These are phyloP conservation scores for Saturnispora ahearnii DNA, from an alignment of 805 yeast genomes.

Conservation along the genomic window DNA sequence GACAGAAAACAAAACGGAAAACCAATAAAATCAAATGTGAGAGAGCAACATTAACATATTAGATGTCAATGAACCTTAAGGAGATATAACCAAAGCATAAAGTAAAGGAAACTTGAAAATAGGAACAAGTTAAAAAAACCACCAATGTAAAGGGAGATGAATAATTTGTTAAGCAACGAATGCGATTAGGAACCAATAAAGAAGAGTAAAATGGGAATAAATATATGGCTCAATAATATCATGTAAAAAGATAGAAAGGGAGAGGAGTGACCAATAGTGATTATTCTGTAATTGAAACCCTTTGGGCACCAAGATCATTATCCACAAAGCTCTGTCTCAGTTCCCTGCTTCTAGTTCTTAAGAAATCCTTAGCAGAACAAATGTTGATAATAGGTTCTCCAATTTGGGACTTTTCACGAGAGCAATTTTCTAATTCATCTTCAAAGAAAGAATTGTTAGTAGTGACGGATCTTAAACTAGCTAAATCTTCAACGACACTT, in stretches of 20 bases:
- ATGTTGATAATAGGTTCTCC: constrained; percentile 16
- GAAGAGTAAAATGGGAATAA: not conserved
- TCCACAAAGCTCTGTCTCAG: constrained; percentile 11
- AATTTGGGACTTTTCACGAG: not conserved
- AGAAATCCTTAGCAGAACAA: constrained; percentile 22
- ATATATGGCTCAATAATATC: not conserved
- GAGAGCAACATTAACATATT: not conserved
- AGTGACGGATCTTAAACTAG: constrained; percentile 12
- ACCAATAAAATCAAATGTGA: not conserved
- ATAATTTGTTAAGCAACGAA: not conserved
- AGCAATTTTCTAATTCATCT: constrained; percentile 14
- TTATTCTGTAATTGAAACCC: not conserved
- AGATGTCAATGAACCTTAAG: not conserved
- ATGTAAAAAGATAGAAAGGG: not conserved
- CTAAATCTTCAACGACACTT: constrained; percentile 13
- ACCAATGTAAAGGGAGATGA: not conserved
- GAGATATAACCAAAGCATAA: not conserved
- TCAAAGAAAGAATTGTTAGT: constrained; percentile 18
- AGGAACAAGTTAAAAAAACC: not conserved
- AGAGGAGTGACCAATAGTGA: not conserved
- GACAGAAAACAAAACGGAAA: not conserved
- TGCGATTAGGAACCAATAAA: too few relatives aligned
- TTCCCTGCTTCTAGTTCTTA: constrained; percentile 18
- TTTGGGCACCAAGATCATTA: not conserved
- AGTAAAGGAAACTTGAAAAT: not conserved